Evolutionary conservation across 768 basidiomycete species (phyloP), one percentile per base, ranked within the genome.

Genomic region (Naganishia antarctica): DNA sequence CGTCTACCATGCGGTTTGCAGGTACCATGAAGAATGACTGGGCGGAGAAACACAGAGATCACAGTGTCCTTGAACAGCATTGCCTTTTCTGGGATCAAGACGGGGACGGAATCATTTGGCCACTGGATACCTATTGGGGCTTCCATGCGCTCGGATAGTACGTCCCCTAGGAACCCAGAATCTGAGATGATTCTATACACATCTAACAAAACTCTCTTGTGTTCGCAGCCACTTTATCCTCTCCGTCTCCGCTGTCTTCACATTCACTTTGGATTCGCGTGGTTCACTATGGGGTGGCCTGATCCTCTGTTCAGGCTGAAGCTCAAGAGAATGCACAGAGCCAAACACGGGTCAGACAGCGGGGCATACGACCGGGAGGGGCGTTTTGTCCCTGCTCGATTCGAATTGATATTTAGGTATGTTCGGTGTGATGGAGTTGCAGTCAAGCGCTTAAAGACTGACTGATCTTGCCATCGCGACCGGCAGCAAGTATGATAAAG

Each of bases 321-420:
- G 58, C 28, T 81, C 44, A 61, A 66, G 61, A 66, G 64, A 63
- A 78, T 80, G 47, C 78, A 80, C 51, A 72, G 75, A 29, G 70
- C 68, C 57, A 80, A 81, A 68, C 81, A 82, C 65, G 81, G 81
- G 1, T 78, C 78, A 21, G 81, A 82, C 70, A 79, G 80, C 15
- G 80, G 79, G n/a, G 61, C 69, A 4, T 81, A 80, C 64, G 79
- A 80, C 61, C 75, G 74, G 58, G 78, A 80, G 66, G 81, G 81
- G 0, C 75, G 80, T 0, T 81, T 81, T 72, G 60, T 79, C 43
- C 75, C 80, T 12, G 76, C 77, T 65, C 76, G 76, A 64, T 82
- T 82, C 51, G 80, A 81, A 60, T 80, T 79, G 67, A 79, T 81
- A 63, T 82, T 81, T 73, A 65, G 37, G 53, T 57, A 18, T 13